Evolutionary conservation across 306 rosid species (phyloP), one percentile per base, ranked within the genome.

Genomic region (Heteromeles arbutifolia): DNA sequence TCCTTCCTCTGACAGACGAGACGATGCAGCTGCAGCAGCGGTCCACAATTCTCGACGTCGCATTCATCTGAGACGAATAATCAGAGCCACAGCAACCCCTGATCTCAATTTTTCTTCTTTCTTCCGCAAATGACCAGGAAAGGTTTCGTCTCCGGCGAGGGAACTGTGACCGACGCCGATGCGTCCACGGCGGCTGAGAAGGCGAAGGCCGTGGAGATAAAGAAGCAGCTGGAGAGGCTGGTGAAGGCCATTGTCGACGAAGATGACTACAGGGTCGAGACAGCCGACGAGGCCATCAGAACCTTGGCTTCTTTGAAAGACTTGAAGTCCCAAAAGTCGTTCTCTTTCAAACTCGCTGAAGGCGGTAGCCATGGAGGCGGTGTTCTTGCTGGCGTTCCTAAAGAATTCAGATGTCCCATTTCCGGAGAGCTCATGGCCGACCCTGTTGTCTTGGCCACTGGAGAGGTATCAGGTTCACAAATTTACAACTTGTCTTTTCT

Each of bases 381-480:
- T 1, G 54, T 6, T 28, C 41, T 45, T 4, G 77, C 65, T 31
- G 11, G 29, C 67, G 69, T 80, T 65, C 98, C 96, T 62, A 67
- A 85, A 4, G 74, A 82, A 63, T 93, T 90, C 62, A 87, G 86
- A 21, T 93, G 98, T 53, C 97, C 98, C 75, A 90, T 93, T 68
- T 90, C 98, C 8, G 82, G 76, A 66, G 86, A 85, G 52, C 83
- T 93, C 81, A 93, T 93, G 96, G 65, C 34, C 17, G 98, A 93
- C 62, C 98, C 98, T 74, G 96, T 93, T 73, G 75, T 91, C 76
- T 81, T 90, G 77, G 82, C 86, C 73, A 87, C 97, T 50, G 97
- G 98, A 53, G 90, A 87, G 97, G 98, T 91, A 52, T 22, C 54
- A 4, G n/a, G 28, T 1, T 39, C 5, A 0, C 12, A 18, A 31